A percentile compares a stretch with the other conserved stretches of the same genome.
phyloP scores from a whole-genome alignment of 768 basidiomycete species.

The Tylopilus subfusipes region DNA sequence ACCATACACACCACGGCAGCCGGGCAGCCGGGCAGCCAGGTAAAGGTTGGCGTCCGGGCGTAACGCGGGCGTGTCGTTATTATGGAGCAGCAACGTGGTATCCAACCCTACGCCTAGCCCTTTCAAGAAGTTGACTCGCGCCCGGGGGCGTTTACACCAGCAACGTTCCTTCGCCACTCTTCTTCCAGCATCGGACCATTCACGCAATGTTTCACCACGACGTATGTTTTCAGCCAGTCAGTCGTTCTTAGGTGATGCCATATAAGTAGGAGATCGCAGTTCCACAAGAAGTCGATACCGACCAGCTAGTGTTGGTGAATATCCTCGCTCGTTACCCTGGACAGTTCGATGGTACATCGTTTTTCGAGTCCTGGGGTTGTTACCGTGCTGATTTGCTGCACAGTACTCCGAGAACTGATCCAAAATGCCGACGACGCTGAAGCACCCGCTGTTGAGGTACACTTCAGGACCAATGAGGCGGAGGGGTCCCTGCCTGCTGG shows the following conservation, averaged over 20 bases:
- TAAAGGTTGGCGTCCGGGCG: not conserved
- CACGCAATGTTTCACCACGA: not conserved
- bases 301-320: slow-evolving; percentile 15
- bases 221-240: not conserved
- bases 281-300: slow-evolving; percentile 13
- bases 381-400: not conserved
- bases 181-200: not conserved
- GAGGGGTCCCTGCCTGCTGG: not conserved
- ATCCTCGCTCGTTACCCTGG: slow-evolving; percentile 18
- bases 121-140: too few species aligned
- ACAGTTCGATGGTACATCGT: slow-evolving; percentile 5
- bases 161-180: not conserved
- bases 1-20: too few species aligned
- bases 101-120: too few species aligned
- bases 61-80: not conserved
- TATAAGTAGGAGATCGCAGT: not conserved
- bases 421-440: slow-evolving; percentile 50
- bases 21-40: too few species aligned
- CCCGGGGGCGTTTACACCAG: not conserved
- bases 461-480: slow-evolving; percentile 29
- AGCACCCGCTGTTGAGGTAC: slow-evolving; percentile 33
- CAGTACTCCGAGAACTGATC: slow-evolving; percentile 49
- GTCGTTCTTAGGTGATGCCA: too few species aligned
- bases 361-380: not conserved
- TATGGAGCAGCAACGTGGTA: slow-evolving; percentile 8